phyloP scores from a whole-genome alignment of 768 basidiomycete genomes.

The Neoboletus subvelutipes region DNA sequence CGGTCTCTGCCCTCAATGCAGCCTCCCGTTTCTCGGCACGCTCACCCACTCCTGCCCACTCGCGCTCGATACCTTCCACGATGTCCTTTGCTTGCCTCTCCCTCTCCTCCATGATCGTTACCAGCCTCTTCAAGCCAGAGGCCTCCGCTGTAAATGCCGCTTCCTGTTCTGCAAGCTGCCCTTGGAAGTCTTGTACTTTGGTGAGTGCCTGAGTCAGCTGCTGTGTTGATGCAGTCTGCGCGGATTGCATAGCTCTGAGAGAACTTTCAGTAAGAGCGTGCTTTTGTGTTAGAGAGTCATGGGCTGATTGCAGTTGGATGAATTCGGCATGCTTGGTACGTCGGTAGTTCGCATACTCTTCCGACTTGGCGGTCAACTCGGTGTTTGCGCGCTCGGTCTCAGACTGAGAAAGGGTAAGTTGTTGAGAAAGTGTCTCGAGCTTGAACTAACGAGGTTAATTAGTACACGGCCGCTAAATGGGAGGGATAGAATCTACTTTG shows the following conservation, averaged over 20 bases:
- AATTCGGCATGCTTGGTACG: slow-evolving; percentile 80
- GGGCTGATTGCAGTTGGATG: slow-evolving; percentile 68
- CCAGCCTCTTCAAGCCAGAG: slow-evolving; percentile 68
- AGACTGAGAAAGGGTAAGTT: slow-evolving; percentile 71
- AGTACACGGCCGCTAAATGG: not conserved
- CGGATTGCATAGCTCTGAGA: slow-evolving; percentile 69
- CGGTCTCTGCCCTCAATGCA: slow-evolving; percentile 64
- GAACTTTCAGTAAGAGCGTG: slow-evolving; percentile 65
- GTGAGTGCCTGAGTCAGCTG: slow-evolving; percentile 77
- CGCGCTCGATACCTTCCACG: slow-evolving; percentile 78
- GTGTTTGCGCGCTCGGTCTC: slow-evolving; percentile 71
- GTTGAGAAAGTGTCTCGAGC: slow-evolving; percentile 78
- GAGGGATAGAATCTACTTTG: slow-evolving; percentile 46
- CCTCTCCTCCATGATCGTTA: slow-evolving; percentile 83
- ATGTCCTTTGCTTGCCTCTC: slow-evolving; percentile 83
- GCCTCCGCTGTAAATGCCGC: slow-evolving; percentile 79
- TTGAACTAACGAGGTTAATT: slow-evolving; percentile 60
- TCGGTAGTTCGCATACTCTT: slow-evolving; percentile 82
- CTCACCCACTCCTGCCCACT: slow-evolving; percentile 75
- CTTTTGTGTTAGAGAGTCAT: slow-evolving; percentile 70
- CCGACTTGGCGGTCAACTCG: slow-evolving; percentile 71
- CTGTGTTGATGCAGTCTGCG: slow-evolving; percentile 67
- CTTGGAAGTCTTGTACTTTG: slow-evolving; percentile 71
- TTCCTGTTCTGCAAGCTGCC: slow-evolving; percentile 82
- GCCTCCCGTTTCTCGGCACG: slow-evolving; percentile 68